Conservation (phyloP, 1,284 basidiomycete genomes). For the Butyriboletus appendiculatus region DNA sequence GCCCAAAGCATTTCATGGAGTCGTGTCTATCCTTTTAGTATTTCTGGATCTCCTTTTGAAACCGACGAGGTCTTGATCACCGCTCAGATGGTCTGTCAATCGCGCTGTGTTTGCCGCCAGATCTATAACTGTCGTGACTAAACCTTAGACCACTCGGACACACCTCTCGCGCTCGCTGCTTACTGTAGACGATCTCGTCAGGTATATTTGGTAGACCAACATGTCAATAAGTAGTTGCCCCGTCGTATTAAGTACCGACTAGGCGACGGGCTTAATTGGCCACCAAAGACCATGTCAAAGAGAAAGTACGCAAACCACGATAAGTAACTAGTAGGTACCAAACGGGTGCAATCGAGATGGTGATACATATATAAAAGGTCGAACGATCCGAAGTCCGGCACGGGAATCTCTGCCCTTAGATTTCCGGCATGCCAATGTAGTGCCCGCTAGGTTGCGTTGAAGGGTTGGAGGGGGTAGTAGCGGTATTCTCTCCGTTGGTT, state of each 20-base stretch:
- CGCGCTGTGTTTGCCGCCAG: too few species aligned
- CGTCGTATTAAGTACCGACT: background rate
- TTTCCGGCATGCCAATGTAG: conserved; percentile 29
- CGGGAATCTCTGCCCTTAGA: conserved; percentile 14
- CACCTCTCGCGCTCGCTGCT: too few species aligned
- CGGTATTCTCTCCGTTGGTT: background rate
- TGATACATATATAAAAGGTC: background rate
- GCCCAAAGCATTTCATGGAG: too few species aligned
- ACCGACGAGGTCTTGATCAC: too few species aligned
- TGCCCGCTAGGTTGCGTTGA: conserved; percentile 9
- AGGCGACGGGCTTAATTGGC: background rate
- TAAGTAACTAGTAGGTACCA: background rate
- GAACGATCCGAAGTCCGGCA: background rate
- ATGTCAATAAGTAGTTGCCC: background rate
- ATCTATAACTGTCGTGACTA: too few species aligned
- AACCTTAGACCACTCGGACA: too few species aligned
- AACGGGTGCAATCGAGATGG: background rate
- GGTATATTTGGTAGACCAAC: background rate
- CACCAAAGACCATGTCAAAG: background rate
- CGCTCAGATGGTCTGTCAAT: too few species aligned
- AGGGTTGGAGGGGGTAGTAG: conserved; percentile 8
- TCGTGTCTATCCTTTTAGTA: too few species aligned
- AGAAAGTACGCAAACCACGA: background rate
- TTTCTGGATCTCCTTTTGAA: too few species aligned
- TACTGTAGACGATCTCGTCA: too few species aligned